Conservation (phyloP, 441 rosid genomes). For the Populus hybrid region DNA sequence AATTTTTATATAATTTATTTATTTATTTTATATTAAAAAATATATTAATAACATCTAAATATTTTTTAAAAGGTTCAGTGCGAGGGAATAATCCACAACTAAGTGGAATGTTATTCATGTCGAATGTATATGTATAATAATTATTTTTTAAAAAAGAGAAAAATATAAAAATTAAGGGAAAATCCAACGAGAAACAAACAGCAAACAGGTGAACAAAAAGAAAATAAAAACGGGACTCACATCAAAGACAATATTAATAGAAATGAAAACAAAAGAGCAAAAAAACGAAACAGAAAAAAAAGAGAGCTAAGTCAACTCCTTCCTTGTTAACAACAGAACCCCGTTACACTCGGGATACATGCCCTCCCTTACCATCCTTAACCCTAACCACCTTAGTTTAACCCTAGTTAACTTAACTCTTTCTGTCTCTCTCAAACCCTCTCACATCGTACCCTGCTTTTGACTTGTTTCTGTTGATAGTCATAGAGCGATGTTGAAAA, state of each 20-base stretch:
- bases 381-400: background rate
- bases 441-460: constrained; percentile 11
- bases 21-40: too few species aligned
- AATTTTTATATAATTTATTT: too few species aligned
- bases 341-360: constrained; percentile 1
- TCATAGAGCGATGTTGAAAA: background rate
- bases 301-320: constrained; percentile 1
- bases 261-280: background rate
- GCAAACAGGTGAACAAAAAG: background rate
- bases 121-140: too few species aligned
- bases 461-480: constrained; percentile 3
- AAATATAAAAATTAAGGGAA: background rate
- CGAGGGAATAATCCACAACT: too few species aligned
- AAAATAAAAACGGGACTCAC: too few species aligned
- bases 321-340: background rate
- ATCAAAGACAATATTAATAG: background rate
- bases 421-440: background rate
- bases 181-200: background rate
- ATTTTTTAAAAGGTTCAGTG: too few species aligned
- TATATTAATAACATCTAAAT: too few species aligned
- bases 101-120: too few species aligned
- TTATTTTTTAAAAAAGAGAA: background rate
- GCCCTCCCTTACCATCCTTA: background rate
- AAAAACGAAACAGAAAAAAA: too few species aligned
- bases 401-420: constrained; percentile 12